A percentile compares a stretch with the other conserved stretches of the same genome.
Conservation (phyloP, 2,329 filamentous ascomycete genomes). For the Aspergillus quadricinctus region DNA sequence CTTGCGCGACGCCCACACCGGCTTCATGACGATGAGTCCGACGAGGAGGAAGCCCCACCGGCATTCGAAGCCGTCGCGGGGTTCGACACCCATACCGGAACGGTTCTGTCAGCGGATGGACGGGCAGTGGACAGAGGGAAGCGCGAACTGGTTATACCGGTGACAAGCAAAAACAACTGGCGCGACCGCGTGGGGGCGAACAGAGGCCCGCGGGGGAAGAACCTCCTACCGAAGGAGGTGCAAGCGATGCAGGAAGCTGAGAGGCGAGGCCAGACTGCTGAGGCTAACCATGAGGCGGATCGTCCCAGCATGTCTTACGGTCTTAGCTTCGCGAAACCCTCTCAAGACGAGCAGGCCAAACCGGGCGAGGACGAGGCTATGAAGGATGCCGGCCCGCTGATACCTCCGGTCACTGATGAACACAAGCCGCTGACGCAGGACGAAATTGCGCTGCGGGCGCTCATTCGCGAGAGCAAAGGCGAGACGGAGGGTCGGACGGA, state of each 20-base stretch:
- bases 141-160: conserved; percentile 70
- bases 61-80: conserved; percentile 48
- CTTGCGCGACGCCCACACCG: conserved; percentile 28
- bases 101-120: conserved; percentile 37
- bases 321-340: conserved; percentile 47
- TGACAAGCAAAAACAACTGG: conserved; percentile 82
- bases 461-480: conserved; percentile 54
- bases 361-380: conserved; percentile 27
- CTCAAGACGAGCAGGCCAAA: conserved; percentile 12
- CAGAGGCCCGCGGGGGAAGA: conserved; percentile 58
- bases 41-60: conserved; percentile 41
- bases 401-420: conserved; percentile 7
- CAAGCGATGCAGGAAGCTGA: conserved; percentile 45
- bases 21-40: conserved; percentile 52
- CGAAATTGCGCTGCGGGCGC: conserved; percentile 61
- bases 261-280: conserved; percentile 27
- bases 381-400: conserved; percentile 17
- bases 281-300: conserved; percentile 44
- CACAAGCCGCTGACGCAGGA: conserved; percentile 51
- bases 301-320: conserved; percentile 51
- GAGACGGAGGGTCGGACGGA: conserved; percentile 42
- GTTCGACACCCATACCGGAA: conserved; percentile 47
- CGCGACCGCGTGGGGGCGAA: conserved; percentile 34
- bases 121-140: conserved; percentile 35
- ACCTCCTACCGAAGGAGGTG: conserved; percentile 55